Base-by-base conservation (phyloP, 306 rosid genomes). In the barrel medic (Medicago truncatula) region DNA sequence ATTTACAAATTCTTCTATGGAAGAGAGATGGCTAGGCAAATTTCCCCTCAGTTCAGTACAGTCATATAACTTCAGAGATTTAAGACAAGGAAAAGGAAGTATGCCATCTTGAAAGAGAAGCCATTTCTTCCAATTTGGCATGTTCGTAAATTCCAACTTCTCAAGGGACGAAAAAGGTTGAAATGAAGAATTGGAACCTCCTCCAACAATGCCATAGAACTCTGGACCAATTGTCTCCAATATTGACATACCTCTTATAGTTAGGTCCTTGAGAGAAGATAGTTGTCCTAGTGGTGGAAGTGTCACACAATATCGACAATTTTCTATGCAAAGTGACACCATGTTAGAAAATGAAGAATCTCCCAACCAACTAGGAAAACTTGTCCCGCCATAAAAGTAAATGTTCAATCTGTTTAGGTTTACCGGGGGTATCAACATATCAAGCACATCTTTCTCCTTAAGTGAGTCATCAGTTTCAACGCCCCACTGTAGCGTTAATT, bases 121-220 rank as follows among this genome's bases (percentile, higher is more conserved):
- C 78, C 78, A 74, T 74, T 74, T 70, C 44, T 74, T 12, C 70
- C 78, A 74, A 9, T 44, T 12, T 11, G 34, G 0, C 78, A 74
- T 74, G 0, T 10, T 0, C 12, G 0, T 0, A 60, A 74, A 43
- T 10, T 0, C 0, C 7, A 57, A 2, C 2, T 2, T 4, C 28
- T 57, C 56, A 4, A 60, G 18, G 18, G 31, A 44, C 2, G 18
- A 13, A 16, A 74, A 74, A 23, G 78, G 47, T 59, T 43, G 46
- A 23, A 74, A 74, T 11, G 70, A 44, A 43, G 59, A 44, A 17
- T 1, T 4, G 5, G 47, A 28, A 70, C 12, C 17, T 49, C 16
- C 47, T 28, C 0, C 9, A 14, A 1, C 25, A 6, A 15, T 9
- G 6, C 43, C 74, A n/a, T 47, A 67, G n/a, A 77, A 77, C 25